These are phyloP conservation scores for Metschnikowia arizonensis DNA, from an alignment of 805 yeast genomes.

Conservation along the genomic window DNA sequence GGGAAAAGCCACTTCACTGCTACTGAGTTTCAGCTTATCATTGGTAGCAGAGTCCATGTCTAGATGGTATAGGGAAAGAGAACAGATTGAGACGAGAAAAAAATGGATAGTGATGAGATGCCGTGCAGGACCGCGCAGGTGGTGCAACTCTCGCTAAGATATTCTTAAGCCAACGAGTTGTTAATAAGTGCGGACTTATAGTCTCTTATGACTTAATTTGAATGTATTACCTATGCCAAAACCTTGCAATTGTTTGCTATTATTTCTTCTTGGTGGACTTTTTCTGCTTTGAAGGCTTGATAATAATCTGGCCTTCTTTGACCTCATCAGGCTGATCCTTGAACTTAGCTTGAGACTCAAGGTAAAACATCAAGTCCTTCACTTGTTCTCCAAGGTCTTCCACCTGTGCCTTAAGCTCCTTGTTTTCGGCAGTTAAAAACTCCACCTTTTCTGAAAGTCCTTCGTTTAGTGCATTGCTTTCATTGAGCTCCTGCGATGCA, in stretches of 20 bases:
- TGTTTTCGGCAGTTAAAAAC: conserved; percentile 24
- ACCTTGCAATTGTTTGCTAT: not conserved
- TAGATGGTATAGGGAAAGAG: conserved; percentile 2
- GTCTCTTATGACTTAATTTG: too few species aligned
- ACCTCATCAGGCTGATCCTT: conserved; percentile 69
- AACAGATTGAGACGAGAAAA: conserved; percentile 3
- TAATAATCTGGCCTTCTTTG: conserved; percentile 62
- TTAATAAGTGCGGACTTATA: too few species aligned
- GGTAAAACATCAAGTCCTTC: conserved; percentile 73
- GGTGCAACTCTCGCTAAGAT: not conserved
- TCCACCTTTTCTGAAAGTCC: conserved; percentile 39
- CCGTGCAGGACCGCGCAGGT: conserved; percentile 5
- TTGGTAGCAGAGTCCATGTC: conserved; percentile 18
- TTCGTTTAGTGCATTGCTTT: conserved; percentile 32
- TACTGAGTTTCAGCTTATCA: conserved; percentile 30
- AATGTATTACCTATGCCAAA: not conserved
- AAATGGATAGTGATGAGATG: conserved; percentile 4
- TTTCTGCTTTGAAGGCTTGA: conserved; percentile 24
- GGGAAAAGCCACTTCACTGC: conserved; percentile 69
- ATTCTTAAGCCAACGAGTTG: not conserved
- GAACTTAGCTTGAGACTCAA: conserved; percentile 70
- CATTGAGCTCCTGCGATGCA: conserved; percentile 31
- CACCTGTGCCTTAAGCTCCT: conserved; percentile 35
- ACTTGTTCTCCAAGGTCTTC: conserved; percentile 58
- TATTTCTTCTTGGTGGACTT: conserved; percentile 11